Evolutionary conservation across 352 stramenopile species (phyloP).

Genomic region (Globisporangium middletonii): DNA sequence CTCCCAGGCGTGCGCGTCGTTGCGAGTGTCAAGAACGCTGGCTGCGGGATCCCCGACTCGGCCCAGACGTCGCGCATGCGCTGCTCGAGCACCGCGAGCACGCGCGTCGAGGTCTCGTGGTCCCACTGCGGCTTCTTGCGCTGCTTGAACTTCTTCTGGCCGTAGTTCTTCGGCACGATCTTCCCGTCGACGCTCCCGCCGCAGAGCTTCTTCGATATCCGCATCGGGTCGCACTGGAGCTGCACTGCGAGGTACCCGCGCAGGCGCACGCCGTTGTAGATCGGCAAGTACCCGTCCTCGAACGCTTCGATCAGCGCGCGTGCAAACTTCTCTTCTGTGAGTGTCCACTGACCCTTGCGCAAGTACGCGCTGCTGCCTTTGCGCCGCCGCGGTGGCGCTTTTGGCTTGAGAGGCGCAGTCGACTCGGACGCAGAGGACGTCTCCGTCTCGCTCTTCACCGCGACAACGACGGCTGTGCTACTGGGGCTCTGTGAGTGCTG

Average conservation of each 20-base stretch:
- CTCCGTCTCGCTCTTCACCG: too few relatives aligned
- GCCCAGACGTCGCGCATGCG: slow-evolving; percentile 52
- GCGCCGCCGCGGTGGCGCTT: slow-evolving; percentile 20
- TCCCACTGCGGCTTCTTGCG: slow-evolving; percentile 56
- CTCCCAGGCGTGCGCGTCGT: slow-evolving; percentile 44
- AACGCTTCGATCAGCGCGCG: slow-evolving; percentile 62
- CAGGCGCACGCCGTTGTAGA: slow-evolving; percentile 66
- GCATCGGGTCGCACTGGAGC: slow-evolving; percentile 77
- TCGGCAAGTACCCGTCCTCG: slow-evolving; percentile 62
- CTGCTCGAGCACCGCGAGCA: slow-evolving; percentile 39
- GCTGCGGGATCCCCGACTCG: slow-evolving; percentile 41
- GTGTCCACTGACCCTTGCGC: slow-evolving; percentile 70
- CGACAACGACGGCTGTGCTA: background rate
- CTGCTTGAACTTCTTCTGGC: slow-evolving; percentile 73
- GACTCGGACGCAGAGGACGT: too few relatives aligned
- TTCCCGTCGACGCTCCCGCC: slow-evolving; percentile 63
- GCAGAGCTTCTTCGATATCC: slow-evolving; percentile 79
- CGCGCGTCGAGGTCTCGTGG: slow-evolving; percentile 31
- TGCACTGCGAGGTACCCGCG: slow-evolving; percentile 73
- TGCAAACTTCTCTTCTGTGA: slow-evolving; percentile 55
- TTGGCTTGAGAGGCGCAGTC: background rate
- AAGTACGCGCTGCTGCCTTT: slow-evolving; percentile 65
- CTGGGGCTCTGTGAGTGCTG: background rate
- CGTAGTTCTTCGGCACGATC: slow-evolving; percentile 68
- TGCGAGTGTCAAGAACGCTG: slow-evolving; percentile 56